Conservation (phyloP, 371 early-diverging fungal genomes). For the Mucor velutinosus region DNA sequence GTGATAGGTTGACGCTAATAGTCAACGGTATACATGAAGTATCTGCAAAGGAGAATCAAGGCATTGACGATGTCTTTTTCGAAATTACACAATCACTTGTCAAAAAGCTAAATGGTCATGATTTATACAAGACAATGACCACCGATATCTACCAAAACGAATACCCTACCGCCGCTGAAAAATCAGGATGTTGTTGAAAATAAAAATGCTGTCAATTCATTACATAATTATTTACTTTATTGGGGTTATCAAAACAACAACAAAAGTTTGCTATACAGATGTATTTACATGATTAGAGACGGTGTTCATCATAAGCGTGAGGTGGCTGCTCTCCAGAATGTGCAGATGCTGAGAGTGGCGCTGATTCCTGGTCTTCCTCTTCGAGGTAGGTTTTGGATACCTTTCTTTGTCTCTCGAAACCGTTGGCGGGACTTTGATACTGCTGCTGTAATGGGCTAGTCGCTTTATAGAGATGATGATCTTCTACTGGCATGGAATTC, state of each 20-base stretch:
- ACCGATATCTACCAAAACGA: constrained; percentile 2
- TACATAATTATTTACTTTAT: background rate
- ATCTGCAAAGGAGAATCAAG: constrained; percentile 59
- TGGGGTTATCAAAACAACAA: background rate
- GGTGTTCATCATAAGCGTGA: constrained; percentile 7
- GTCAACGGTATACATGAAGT: constrained; percentile 60
- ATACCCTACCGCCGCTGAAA: background rate
- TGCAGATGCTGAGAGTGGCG: background rate
- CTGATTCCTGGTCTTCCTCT: background rate
- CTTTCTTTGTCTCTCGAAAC: constrained; percentile 5
- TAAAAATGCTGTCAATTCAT: background rate
- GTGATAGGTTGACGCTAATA: constrained; percentile 29
- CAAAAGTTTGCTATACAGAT: background rate
- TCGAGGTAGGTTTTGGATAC: constrained; percentile 10
- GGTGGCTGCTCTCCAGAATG: background rate
- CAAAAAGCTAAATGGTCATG: constrained; percentile 12
- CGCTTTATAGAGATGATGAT: background rate
- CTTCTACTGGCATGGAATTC: constrained; percentile 7
- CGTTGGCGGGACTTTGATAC: background rate
- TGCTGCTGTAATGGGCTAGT: background rate
- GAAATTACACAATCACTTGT: constrained; percentile 18
- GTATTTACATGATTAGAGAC: background rate
- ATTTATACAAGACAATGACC: constrained; percentile 12
- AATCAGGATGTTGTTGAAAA: constrained; percentile 18
- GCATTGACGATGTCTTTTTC: constrained; percentile 25